Evolutionary conservation across 2,329 filamentous ascomycete genomes (phyloP), one percentile per base, ranked within the genome.

Genomic region (Tolypocladium inflatum): DNA sequence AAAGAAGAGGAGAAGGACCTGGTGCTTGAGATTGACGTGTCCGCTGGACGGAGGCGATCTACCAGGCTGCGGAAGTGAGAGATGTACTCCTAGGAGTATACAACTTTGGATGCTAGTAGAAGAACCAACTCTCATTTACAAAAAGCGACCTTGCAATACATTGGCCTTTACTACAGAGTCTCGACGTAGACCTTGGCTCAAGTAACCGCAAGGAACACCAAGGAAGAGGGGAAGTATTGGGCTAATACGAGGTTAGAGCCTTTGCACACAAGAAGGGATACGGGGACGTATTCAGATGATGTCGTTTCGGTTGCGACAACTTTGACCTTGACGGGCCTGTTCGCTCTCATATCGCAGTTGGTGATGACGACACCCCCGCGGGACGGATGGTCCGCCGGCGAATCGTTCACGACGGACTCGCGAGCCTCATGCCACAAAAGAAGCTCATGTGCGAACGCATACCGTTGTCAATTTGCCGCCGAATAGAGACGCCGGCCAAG

Each of bases 11-110:
- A 68, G 60, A 59, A 68, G 58, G 43, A 55, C 26, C 42, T 56
- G 17, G 63, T 63, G 55, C 55, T 54, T 35, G 10, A 53, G 43
- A 11, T 42, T 26, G 50, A 55, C 9, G 17, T 48, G 8, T 39
- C 52, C 30, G 33, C 41, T 35, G 55, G 59, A 67, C 61, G 62
- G 66, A 55, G 55, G 59, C 67, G 72, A 37, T 74, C 71, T 1
- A 60, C 65, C 26, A 60, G 67, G 21, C 55, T 71, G 37, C 65
- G 63, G 55, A 68, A 63, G 35, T 65, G 56, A 60, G 4, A 43
- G 33, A 21, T 3, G 23, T 17, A 17, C 2, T 50, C 6, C 21
- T 50, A 4, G 13, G 23, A 5, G 11, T 23, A 45, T 15, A 9
- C 2, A 6, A 3, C 2, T 35, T 51, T 19, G 33, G 3, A n/a